Percentiles rank a stretch among this genome's conserved stretches.
Evolutionary conservation across 768 basidiomycete genomes (phyloP).

Genomic region (Auriscalpium microsporum): DNA sequence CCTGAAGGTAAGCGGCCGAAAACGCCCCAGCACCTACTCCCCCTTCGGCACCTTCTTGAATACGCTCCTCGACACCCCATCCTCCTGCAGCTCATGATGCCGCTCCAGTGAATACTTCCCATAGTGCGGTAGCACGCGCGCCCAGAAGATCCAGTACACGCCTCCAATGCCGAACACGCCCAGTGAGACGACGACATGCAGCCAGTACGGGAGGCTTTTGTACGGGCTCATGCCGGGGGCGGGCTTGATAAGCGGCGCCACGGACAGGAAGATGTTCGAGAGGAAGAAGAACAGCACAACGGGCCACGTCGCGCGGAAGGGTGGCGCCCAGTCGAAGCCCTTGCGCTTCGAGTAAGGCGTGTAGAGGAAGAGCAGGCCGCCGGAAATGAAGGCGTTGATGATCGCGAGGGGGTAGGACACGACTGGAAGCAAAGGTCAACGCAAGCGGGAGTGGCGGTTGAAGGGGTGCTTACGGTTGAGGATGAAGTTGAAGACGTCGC

Average conservation of each 20-base stretch:
- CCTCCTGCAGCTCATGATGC: slow-evolving; percentile 23
- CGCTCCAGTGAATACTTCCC: slow-evolving; percentile 22
- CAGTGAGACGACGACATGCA: slow-evolving; percentile 23
- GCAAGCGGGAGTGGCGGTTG: slow-evolving; percentile 39
- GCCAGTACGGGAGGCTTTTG: slow-evolving; percentile 54
- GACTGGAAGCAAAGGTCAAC: slow-evolving; percentile 34
- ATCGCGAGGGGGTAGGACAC: slow-evolving; percentile 30
- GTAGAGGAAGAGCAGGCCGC: slow-evolving; percentile 57
- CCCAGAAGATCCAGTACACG: slow-evolving; percentile 26
- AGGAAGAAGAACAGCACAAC: slow-evolving; percentile 48
- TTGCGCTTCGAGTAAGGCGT: slow-evolving; percentile 29
- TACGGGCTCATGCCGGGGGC: slow-evolving; percentile 42
- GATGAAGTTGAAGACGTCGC: slow-evolving; percentile 69
- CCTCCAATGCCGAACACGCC: slow-evolving; percentile 19
- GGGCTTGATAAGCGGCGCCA: slow-evolving; percentile 59
- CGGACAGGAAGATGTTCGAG: slow-evolving; percentile 57
- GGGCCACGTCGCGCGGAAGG: slow-evolving; percentile 46
- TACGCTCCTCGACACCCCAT: slow-evolving; percentile 49
- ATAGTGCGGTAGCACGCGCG: slow-evolving; percentile 19
- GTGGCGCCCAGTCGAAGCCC: slow-evolving; percentile 51
- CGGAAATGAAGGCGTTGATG: slow-evolving; percentile 51
- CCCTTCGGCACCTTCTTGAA: slow-evolving; percentile 32
- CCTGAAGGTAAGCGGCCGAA: no score
- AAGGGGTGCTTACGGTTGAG: slow-evolving; percentile 42
- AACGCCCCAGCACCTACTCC: not conserved